Percentiles rank a stretch among this genome's conserved stretches.
Evolutionary conservation across 805 yeast genomes (phyloP).

Genomic region (Teunomyces lycoperdinae): DNA sequence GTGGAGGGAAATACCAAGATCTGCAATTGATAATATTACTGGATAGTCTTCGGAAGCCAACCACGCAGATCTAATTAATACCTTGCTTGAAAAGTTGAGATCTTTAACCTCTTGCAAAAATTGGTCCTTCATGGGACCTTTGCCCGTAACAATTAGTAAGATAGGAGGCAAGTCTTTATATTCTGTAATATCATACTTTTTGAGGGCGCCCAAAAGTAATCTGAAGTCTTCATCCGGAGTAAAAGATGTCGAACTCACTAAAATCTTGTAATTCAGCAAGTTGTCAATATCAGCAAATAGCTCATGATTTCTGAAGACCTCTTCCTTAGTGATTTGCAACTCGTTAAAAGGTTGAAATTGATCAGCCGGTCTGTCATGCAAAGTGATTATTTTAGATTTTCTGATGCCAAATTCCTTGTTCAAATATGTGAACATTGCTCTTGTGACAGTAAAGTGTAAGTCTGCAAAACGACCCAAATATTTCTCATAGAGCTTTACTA

Average conservation of each 20-base stretch:
- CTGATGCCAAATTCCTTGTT: constrained; percentile 51
- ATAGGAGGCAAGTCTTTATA: constrained; percentile 42
- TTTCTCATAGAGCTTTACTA: constrained; percentile 63
- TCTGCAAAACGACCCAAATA: constrained; percentile 61
- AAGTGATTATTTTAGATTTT: constrained; percentile 48
- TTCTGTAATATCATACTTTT: constrained; percentile 46
- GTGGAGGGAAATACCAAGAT: constrained; percentile 87
- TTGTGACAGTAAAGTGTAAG: constrained; percentile 77
- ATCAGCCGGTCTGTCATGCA: constrained; percentile 83
- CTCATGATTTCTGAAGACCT: constrained; percentile 20
- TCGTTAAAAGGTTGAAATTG: constrained; percentile 55
- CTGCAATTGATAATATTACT: constrained; percentile 66
- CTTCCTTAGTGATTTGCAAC: constrained; percentile 30
- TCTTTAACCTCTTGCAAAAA: constrained; percentile 48
- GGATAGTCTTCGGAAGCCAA: constrained; percentile 78
- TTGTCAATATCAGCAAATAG: constrained; percentile 25
- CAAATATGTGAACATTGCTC: constrained; percentile 64
- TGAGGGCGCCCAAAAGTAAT: constrained; percentile 66
- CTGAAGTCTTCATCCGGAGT: constrained; percentile 93
- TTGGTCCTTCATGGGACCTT: constrained; percentile 74
- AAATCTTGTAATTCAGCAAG: constrained; percentile 49
- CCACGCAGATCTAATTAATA: constrained; percentile 71
- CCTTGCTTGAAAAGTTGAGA: constrained; percentile 43
- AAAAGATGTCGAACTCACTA: constrained; percentile 87
- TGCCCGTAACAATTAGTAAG: constrained; percentile 87